Base-by-base conservation (phyloP, 495 filamentous ascomycete genomes). In the Daldinia caldariorum region DNA sequence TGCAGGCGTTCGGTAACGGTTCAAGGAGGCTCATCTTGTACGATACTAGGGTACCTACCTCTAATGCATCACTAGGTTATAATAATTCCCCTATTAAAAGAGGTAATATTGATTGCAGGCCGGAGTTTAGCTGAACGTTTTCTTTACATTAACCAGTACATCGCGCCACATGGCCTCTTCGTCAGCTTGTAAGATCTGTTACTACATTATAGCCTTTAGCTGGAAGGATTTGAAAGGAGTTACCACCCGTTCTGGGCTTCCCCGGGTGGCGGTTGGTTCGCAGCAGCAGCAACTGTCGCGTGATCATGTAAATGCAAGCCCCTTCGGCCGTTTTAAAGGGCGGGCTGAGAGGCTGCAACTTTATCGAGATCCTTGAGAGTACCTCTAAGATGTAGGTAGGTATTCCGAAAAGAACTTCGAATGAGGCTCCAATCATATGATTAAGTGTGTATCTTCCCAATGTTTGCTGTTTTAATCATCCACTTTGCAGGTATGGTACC, bases 281-380 rank as follows among this genome's bases (percentile, higher is more conserved):
- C 26, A 26, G 26, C 26, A 26, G 26, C 12, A 53, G 49, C 13
- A n/a, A 53, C 49, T 53, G 26, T 53, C 49, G 49, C 31, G 49
- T 32, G 26, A 53, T 26, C 49, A 53, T 22, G 18, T 53, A 32
- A 35, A 7, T 8, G 58, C 14, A 16, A 26, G 26, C 26, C 3
- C 26, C 3, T 26, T 26, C 3, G 26, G 3, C 26, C 26, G 26
- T 26, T 26, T 26, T 26, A 26, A 26, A 1, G 26, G 12, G 20
- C 26, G 26, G 26, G 47, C 47, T 51, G 47, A 51, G 47, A 26
- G 47, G 47, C 47, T 51, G 13, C 26, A 51, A 51, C 22, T 20
- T 51, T 51, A 51, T 51, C 47, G 47, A 51, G 18, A 51, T 26
- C 18, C 20, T 45, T 16, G 41, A 16, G 18, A 45, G 41, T 45